These are phyloP conservation scores for Aureobasidium sp. DNA, from an alignment of 2,329 filamentous ascomycete genomes.

Conservation along the genomic window DNA sequence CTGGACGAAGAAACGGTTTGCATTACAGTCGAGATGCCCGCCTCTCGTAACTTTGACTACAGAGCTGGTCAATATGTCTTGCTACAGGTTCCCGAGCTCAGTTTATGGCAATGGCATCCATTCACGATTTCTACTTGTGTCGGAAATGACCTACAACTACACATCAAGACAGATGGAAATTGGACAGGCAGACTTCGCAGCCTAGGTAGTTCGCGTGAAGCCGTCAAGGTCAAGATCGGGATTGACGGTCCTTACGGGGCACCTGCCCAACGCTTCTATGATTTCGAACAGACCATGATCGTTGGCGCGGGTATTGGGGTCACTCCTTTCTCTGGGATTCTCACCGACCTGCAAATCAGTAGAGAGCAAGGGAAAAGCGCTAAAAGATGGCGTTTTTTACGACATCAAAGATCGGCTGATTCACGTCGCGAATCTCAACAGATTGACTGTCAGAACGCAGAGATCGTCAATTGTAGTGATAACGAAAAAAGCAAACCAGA, in stretches of 20 bases:
- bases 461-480: background rate
- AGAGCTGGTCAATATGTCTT: conserved; percentile 54
- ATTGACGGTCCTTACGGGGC: conserved; percentile 54
- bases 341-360: conserved; percentile 45
- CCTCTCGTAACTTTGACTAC: conserved; percentile 46
- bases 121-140: conserved; percentile 53
- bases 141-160: conserved; percentile 46
- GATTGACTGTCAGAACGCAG: background rate
- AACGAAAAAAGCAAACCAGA: background rate
- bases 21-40: conserved; percentile 44
- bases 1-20: conserved; percentile 49
- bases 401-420: conserved; percentile 1
- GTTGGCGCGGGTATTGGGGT: conserved; percentile 53
- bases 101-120: conserved; percentile 53
- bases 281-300: conserved; percentile 50
- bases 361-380: conserved; percentile 20
- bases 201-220: conserved; percentile 22
- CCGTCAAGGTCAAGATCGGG: conserved; percentile 39
- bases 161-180: conserved; percentile 54
- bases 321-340: conserved; percentile 51
- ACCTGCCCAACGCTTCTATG: conserved; percentile 52
- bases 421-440: background rate
- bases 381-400: background rate
- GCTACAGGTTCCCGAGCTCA: conserved; percentile 48
- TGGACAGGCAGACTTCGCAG: conserved; percentile 46